Percentiles rank a stretch among this genome's conserved stretches.
phyloP scores from a whole-genome alignment of 148 eudicot species.

The Vaccinium corymbosum region DNA sequence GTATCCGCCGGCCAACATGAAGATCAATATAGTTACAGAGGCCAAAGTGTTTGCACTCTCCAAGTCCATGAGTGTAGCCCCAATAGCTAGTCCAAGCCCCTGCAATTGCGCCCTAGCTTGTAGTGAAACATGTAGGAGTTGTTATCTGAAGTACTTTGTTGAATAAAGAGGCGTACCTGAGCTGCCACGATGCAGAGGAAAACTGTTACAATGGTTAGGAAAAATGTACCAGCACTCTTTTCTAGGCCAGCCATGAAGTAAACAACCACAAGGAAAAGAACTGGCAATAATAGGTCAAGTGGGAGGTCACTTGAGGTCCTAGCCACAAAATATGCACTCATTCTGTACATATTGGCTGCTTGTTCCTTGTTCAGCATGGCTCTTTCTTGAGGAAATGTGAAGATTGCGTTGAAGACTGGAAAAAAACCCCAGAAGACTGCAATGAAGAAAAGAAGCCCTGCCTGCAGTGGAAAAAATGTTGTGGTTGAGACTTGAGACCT shows the following conservation, averaged over 20 bases:
- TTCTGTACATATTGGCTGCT: constrained; percentile 90
- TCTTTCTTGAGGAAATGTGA: constrained; percentile 92
- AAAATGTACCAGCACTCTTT: constrained; percentile 50
- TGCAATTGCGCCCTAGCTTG: constrained; percentile 24
- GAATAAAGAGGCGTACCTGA: constrained; percentile 34
- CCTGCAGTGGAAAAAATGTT: constrained; percentile 38
- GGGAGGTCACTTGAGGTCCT: constrained; percentile 89
- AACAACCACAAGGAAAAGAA: constrained; percentile 70
- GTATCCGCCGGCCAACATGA: constrained; percentile 85
- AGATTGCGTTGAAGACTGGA: constrained; percentile 91
- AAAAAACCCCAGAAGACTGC: constrained; percentile 95
- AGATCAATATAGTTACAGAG: constrained; percentile 83
- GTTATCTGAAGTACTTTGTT: too few species aligned
- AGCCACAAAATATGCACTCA: constrained; percentile 89
- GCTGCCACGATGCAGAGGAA: constrained; percentile 81
- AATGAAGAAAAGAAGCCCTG: constrained; percentile 85
- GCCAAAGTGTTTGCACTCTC: constrained; percentile 77
- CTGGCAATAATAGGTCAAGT: constrained; percentile 72
- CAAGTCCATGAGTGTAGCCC: constrained; percentile 74
- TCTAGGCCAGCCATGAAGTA: constrained; percentile 95
- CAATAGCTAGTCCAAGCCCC: constrained; percentile 80
- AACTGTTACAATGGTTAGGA: constrained; percentile 63
- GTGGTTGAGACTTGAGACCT: neutral
- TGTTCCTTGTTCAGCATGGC: constrained; percentile 90
- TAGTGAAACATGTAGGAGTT: neutral